These are phyloP conservation scores for Globisporangium emineosum DNA, from an alignment of 352 stramenopile species.

Conservation along the genomic window DNA sequence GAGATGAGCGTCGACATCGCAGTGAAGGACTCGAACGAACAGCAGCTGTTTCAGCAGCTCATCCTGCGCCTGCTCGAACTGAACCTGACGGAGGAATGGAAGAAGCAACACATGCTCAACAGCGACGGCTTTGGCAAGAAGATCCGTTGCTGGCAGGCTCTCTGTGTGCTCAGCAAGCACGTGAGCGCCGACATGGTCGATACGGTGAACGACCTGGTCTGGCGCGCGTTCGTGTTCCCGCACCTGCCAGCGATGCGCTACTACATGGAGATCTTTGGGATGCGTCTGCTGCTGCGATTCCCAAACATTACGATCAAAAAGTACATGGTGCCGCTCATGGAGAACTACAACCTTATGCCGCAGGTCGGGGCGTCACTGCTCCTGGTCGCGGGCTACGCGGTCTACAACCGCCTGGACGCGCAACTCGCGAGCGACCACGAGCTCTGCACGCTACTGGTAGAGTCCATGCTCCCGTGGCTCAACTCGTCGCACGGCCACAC, in stretches of 20 bases:
- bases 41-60: slow-evolving; percentile 36
- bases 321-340: slow-evolving; percentile 57
- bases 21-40: slow-evolving; percentile 6
- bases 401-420: slow-evolving; percentile 32
- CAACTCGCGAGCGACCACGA: slow-evolving; percentile 9
- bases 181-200: slow-evolving; percentile 27
- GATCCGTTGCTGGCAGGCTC: slow-evolving; percentile 72
- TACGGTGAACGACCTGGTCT: slow-evolving; percentile 34
- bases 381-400: slow-evolving; percentile 45
- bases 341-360: slow-evolving; percentile 67
- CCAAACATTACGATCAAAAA: slow-evolving; percentile 33
- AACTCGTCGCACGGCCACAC: slow-evolving; percentile 81
- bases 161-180: slow-evolving; percentile 68
- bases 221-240: slow-evolving; percentile 50
- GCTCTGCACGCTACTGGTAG: slow-evolving; percentile 28
- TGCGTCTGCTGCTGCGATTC: slow-evolving; percentile 60
- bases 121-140: slow-evolving; percentile 78
- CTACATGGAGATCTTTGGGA: slow-evolving; percentile 83
- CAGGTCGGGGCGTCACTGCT: slow-evolving; percentile 67
- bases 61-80: slow-evolving; percentile 40
- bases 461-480: slow-evolving; percentile 71
- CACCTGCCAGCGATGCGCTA: slow-evolving; percentile 68
- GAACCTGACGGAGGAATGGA: slow-evolving; percentile 57
- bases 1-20: slow-evolving; percentile 38
- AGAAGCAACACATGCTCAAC: slow-evolving; percentile 85